Conservation (phyloP, 208 protist genomes). For the Tritrichomonas musculus region DNA sequence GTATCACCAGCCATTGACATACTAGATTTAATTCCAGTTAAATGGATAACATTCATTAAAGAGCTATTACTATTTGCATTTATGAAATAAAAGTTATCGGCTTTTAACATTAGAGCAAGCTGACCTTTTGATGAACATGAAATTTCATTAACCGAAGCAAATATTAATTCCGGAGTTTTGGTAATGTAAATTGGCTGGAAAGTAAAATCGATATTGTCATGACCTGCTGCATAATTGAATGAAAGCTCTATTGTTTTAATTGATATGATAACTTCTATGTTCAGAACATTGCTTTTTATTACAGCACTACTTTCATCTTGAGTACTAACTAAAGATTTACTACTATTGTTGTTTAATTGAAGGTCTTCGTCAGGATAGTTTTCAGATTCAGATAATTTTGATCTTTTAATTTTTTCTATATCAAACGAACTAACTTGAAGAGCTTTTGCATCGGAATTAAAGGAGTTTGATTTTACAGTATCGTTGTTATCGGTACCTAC, state of each 20-base stretch:
- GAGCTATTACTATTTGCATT: no score
- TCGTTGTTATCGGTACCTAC: background rate
- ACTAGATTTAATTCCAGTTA: no score
- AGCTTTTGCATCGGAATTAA: background rate
- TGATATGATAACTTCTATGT: background rate
- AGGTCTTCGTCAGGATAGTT: no score
- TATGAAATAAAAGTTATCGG: background rate
- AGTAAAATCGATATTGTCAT: background rate
- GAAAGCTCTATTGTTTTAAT: background rate
- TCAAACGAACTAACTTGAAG: background rate
- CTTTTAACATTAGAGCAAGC: background rate
- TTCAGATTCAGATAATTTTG: background rate
- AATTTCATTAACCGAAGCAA: background rate
- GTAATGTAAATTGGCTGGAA: background rate
- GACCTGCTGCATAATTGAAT: conserved; percentile 3
- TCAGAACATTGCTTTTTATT: background rate
- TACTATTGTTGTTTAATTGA: no score
- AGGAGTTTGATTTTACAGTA: background rate
- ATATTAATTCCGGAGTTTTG: background rate
- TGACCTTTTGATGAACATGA: background rate
- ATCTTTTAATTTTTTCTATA: background rate
- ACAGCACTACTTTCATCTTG: background rate
- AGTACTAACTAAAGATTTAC: no score
- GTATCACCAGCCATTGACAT: background rate
- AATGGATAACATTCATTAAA: no score